phyloP scores from a whole-genome alignment of 495 filamentous ascomycete species.

The Daldinia caldariorum region DNA sequence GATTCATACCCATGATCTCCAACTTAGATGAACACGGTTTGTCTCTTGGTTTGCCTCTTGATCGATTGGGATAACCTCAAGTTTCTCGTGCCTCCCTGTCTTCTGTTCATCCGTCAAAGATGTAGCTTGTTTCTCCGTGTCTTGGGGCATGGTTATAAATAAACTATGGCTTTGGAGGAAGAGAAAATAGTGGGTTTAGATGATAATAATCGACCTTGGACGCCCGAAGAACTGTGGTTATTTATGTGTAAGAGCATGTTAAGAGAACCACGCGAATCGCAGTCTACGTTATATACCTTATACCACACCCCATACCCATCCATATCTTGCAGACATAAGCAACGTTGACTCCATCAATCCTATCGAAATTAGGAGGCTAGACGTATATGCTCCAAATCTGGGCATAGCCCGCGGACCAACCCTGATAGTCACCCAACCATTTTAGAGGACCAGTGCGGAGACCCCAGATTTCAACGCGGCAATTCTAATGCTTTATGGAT shows the following conservation, averaged over 20 bases:
- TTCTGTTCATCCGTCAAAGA: slow-evolving; percentile 20
- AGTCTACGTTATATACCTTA: neutral
- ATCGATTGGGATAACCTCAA: slow-evolving; percentile 47
- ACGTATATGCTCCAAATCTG: neutral
- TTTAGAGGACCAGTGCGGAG: slow-evolving; percentile 18
- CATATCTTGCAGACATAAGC: neutral
- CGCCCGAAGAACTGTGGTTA: neutral
- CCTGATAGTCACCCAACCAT: slow-evolving; percentile 11
- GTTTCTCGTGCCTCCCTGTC: slow-evolving; percentile 7
- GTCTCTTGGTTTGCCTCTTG: slow-evolving; percentile 45
- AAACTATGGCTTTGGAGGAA: neutral
- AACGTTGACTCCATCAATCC: neutral
- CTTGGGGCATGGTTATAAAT: slow-evolving; percentile 21
- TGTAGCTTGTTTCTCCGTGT: slow-evolving; percentile 23
- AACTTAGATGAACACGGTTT: slow-evolving; percentile 47
- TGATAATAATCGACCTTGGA: neutral
- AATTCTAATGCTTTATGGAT: slow-evolving; percentile 18
- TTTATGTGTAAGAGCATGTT: neutral
- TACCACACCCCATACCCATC: neutral
- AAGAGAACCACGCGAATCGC: neutral
- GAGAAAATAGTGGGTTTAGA: neutral
- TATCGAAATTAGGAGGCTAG: slow-evolving; percentile 3
- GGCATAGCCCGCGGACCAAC: slow-evolving; percentile 4
- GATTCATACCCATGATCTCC: slow-evolving; percentile 51
- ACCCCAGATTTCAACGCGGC: slow-evolving; percentile 30